These are phyloP conservation scores for Tricholoma saponaceum DNA, from an alignment of 768 basidiomycete genomes.

Conservation along the genomic window DNA sequence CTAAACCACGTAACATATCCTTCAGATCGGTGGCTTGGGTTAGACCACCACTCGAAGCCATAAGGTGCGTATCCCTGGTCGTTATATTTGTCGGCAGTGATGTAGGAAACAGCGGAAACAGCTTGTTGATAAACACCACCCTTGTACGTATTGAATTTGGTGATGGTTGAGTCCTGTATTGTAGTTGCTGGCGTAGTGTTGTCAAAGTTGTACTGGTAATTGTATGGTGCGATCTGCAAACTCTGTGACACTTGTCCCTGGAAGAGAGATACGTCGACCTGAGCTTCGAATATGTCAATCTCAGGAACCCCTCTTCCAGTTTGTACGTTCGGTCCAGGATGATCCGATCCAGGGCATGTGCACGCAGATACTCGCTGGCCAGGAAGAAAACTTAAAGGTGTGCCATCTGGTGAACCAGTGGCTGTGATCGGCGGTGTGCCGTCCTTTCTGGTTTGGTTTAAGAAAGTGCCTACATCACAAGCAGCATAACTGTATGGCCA, in stretches of 20 bases:
- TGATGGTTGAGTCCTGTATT: conserved; percentile 47
- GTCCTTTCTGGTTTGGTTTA: conserved; percentile 66
- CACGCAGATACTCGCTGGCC: conserved; percentile 88
- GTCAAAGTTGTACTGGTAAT: conserved; percentile 61
- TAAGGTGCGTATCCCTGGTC: conserved; percentile 54
- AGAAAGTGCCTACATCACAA: conserved; percentile 86
- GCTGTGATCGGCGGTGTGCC: conserved; percentile 55
- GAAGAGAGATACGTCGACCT: conserved; percentile 50
- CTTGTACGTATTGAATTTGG: conserved; percentile 60
- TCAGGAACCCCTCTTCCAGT: conserved; percentile 84
- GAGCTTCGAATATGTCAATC: conserved; percentile 89
- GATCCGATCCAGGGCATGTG: conserved; percentile 81
- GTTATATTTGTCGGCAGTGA: conserved; percentile 54
- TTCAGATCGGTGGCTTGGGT: conserved; percentile 58
- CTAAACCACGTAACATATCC: conserved; percentile 87
- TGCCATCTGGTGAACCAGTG: conserved; percentile 48
- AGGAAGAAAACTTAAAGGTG: conserved; percentile 68
- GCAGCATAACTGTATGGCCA: conserved; percentile 83
- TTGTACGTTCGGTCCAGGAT: conserved; percentile 75
- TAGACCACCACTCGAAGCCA: conserved; percentile 78
- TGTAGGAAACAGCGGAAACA: conserved; percentile 55
- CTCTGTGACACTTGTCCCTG: conserved; percentile 75
- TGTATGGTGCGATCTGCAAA: conserved; percentile 77
- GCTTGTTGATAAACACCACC: conserved; percentile 78
- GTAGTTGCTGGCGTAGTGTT: conserved; percentile 47